Evolutionary conservation across 164 flowering plant species (phyloP).

Genomic region (Amborella trichopoda): DNA sequence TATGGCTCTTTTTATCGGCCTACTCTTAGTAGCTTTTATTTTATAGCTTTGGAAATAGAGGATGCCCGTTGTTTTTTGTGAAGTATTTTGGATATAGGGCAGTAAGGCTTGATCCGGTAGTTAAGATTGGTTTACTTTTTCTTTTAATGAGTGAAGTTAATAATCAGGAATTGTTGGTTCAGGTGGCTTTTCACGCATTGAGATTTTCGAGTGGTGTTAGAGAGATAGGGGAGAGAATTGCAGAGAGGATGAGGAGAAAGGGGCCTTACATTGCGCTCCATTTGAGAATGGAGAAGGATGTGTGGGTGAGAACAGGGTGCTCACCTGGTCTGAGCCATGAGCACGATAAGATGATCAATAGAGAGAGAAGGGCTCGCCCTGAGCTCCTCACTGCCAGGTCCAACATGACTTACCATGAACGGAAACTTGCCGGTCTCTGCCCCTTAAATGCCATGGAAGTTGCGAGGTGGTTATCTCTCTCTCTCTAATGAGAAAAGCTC

Average conservation of each 20-base stretch:
- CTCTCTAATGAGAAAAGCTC: too few species aligned
- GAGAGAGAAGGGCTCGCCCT: conserved; percentile 64
- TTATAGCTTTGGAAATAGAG: too few species aligned
- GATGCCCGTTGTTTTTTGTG: too few species aligned
- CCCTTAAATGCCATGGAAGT: conserved; percentile 88
- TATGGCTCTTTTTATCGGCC: too few species aligned
- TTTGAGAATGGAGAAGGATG: conserved; percentile 95
- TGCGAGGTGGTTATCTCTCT: conserved; percentile 34
- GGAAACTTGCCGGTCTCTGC: conserved; percentile 93
- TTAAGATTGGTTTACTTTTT: too few species aligned
- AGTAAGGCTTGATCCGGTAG: too few species aligned
- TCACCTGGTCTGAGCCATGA: conserved; percentile 76
- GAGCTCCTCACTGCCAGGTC: conserved; percentile 83
- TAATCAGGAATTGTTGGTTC: neutral
- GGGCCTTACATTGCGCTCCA: conserved; percentile 95
- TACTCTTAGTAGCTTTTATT: too few species aligned
- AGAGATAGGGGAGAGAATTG: conserved; percentile 75
- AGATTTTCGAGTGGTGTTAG: conserved; percentile 62
- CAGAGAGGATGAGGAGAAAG: conserved; percentile 73
- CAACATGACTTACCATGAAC: conserved; percentile 80
- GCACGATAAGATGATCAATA: conserved; percentile 57
- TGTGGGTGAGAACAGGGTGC: conserved; percentile 98
- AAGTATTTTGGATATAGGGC: too few species aligned
- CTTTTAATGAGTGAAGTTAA: too few species aligned
- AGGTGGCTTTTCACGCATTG: conserved; percentile 94